These are phyloP conservation scores for Ramaria rubella DNA, from an alignment of 768 basidiomycete genomes.

Conservation along the genomic window DNA sequence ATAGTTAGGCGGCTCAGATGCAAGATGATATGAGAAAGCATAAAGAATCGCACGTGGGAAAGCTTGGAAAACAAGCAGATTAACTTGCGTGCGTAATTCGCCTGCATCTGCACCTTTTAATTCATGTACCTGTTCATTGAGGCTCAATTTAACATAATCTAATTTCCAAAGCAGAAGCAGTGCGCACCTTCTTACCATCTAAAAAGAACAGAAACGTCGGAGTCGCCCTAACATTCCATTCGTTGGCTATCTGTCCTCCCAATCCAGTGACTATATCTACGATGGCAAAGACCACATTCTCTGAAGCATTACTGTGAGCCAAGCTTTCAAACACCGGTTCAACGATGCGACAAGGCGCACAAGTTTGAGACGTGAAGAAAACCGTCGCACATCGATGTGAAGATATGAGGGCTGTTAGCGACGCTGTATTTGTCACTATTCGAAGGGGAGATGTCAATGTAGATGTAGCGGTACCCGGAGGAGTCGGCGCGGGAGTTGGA, in stretches of 20 bases:
- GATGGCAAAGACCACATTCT: conserved; percentile 72
- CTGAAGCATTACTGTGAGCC: conserved; percentile 50
- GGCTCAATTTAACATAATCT: not conserved
- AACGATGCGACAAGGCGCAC: conserved; percentile 77
- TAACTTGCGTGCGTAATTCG: conserved; percentile 68
- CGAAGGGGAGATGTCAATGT: conserved; percentile 54
- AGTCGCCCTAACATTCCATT: conserved; percentile 66
- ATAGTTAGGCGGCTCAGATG: not conserved
- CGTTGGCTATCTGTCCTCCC: conserved; percentile 50
- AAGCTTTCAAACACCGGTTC: conserved; percentile 78
- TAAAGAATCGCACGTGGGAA: conserved; percentile 71
- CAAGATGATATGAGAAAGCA: not conserved
- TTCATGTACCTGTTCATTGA: conserved; percentile 49
- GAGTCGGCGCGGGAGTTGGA: conserved; percentile 16
- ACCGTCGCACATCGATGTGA: conserved; percentile 68
- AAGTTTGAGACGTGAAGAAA: conserved; percentile 73
- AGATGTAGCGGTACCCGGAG: conserved; percentile 21
- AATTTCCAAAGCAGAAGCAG: not conserved
- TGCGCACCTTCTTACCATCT: conserved; percentile 59
- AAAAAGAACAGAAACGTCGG: conserved; percentile 90
- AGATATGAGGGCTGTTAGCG: conserved; percentile 58
- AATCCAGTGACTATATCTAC: conserved; percentile 72
- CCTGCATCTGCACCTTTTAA: conserved; percentile 63
- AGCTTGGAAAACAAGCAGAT: conserved; percentile 66
- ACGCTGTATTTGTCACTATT: conserved; percentile 64